Evolutionary conservation across 345 rosid genomes (phyloP).

Genomic region (Eucalyptus sp.): DNA sequence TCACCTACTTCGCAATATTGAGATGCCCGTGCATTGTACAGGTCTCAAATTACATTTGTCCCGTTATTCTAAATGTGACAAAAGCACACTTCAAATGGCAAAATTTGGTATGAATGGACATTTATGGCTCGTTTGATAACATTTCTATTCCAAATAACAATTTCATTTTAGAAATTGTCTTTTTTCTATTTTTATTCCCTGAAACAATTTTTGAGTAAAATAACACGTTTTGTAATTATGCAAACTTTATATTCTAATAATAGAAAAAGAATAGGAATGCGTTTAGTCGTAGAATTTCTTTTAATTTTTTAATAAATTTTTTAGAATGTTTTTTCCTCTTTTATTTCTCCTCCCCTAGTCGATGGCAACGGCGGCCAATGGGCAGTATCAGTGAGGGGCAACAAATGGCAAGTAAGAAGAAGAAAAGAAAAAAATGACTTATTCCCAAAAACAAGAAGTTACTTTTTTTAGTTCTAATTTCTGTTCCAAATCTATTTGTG

Average conservation of each 20-base stretch:
- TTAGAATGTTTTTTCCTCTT: background rate
- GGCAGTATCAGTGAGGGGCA: too few species aligned
- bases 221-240: fast-evolving
- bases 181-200: background rate
- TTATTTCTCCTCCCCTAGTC: background rate
- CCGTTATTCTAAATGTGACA: background rate
- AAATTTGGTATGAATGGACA: fast-evolving
- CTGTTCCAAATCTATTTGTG: too few species aligned
- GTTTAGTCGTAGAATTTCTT: background rate
- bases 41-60: background rate
- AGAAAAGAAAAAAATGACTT: too few species aligned
- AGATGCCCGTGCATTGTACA: background rate
- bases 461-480: too few species aligned
- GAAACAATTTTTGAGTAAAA: too few species aligned
- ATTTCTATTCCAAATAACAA: too few species aligned
- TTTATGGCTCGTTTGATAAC: fast-evolving
- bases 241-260: fast-evolving
- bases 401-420: too few species aligned
- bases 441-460: too few species aligned
- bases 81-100: too few species aligned
- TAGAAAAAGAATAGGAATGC: background rate
- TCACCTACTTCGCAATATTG: background rate
- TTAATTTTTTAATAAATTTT: background rate
- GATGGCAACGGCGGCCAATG: fast-evolving
- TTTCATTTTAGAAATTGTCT: too few species aligned